Conservation (phyloP, 176 grass and related monocot genomes). For the Olyra latifolia region DNA sequence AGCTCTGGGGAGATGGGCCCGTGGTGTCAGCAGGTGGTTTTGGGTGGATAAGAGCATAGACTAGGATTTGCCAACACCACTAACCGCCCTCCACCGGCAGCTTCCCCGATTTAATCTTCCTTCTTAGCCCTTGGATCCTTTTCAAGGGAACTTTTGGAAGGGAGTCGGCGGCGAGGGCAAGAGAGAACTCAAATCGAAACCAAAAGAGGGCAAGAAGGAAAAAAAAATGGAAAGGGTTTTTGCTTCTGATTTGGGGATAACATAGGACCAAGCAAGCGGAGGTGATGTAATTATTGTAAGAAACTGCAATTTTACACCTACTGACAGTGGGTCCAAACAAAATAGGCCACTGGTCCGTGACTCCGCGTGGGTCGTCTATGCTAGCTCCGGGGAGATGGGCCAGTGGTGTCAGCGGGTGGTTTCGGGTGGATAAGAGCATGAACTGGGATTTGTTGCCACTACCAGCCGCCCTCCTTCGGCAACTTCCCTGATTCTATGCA, state of each 20-base stretch:
- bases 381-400: no score
- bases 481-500: no score
- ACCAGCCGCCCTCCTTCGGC: no score
- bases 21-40: neutral
- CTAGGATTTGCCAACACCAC: no score
- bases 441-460: no score
- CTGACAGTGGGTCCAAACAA: neutral
- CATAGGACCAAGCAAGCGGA: neutral
- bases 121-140: no score
- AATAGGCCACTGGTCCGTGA: neutral
- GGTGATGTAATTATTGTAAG: neutral
- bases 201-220: neutral
- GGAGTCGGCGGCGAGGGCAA: neutral
- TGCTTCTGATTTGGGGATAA: conserved; percentile 12
- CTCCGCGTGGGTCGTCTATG: neutral
- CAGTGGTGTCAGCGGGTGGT: neutral
- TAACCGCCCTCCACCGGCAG: no score
- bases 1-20: no score
- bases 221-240: neutral
- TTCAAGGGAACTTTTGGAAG: neutral
- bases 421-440: no score
- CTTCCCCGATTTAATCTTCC: no score
- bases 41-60: no score
- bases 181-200: conserved; percentile 30
- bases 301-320: neutral